Evolutionary conservation across 805 yeast species (phyloP).

Genomic region (Saccharomyces kudriavzevii): DNA sequence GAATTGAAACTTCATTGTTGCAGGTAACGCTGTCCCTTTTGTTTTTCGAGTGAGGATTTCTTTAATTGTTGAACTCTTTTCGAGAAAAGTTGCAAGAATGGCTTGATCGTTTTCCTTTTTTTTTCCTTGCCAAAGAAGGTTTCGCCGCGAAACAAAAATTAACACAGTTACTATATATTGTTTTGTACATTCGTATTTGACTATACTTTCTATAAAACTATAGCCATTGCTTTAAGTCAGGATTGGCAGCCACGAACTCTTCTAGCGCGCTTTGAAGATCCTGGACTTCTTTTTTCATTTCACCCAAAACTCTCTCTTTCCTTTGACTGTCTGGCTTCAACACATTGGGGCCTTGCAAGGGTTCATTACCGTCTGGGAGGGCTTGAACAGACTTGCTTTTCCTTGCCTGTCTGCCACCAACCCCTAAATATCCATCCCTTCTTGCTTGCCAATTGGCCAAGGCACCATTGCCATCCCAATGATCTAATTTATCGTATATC

Average conservation of each 20-base stretch:
- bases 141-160: not conserved
- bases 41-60: not conserved
- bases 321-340: conserved; percentile 46
- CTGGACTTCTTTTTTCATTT: conserved; percentile 65
- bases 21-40: not conserved
- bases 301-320: conserved; percentile 47
- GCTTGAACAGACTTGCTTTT: conserved; percentile 17
- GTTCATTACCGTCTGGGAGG: conserved; percentile 16
- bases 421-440: conserved; percentile 21
- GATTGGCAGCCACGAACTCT: conserved; percentile 9
- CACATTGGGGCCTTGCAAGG: conserved; percentile 2
- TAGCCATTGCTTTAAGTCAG: conserved; percentile 6
- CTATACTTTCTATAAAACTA: not conserved
- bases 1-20: conserved; percentile 9
- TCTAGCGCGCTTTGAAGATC: conserved; percentile 39
- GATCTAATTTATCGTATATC: conserved; percentile 63
- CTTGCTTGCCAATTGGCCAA: conserved; percentile 25
- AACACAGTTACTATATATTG: not conserved
- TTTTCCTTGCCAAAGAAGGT: not conserved
- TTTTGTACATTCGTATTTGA: not conserved
- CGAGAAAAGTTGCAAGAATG: not conserved
- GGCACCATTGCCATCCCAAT: conserved; percentile 36
- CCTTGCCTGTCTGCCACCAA: conserved; percentile 16
- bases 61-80: not conserved
- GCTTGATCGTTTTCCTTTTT: not conserved